Evolutionary conservation across 2,329 filamentous ascomycete genomes (phyloP).

Genomic region (Botrytis byssoidea): DNA sequence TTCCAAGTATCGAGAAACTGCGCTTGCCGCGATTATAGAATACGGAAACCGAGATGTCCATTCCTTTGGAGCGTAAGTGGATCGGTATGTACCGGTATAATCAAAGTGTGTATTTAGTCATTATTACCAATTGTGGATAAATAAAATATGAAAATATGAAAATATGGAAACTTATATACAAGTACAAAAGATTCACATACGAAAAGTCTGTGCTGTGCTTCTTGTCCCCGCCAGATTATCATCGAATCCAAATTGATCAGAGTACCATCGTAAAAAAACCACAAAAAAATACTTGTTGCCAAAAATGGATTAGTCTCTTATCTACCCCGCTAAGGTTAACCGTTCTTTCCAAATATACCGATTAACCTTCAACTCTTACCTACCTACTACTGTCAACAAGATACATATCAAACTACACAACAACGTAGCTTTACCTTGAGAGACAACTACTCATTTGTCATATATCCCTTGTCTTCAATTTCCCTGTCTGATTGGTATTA

Average conservation of each 20-base stretch:
- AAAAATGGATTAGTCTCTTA: not conserved
- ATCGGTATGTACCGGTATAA: not conserved
- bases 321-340: conserved; percentile 18
- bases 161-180: not conserved
- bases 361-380: not conserved
- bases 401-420: not conserved
- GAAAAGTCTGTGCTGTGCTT: not conserved
- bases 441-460: not conserved
- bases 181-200: not conserved
- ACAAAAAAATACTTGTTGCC: not conserved
- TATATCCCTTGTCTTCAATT: not conserved
- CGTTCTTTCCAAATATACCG: conserved; percentile 11
- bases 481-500: not conserved
- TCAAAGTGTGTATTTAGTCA: not conserved
- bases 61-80: too few species aligned
- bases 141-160: not conserved
- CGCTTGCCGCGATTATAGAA: not conserved
- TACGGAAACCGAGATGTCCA: not conserved
- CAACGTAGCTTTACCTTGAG: not conserved
- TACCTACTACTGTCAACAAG: not conserved
- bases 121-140: not conserved
- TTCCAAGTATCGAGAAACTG: not conserved
- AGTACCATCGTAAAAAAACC: not conserved
- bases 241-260: not conserved
- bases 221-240: not conserved